phyloP scores from a whole-genome alignment of 371 early-diverging fungal genomes.

The Mortierella sp. region DNA sequence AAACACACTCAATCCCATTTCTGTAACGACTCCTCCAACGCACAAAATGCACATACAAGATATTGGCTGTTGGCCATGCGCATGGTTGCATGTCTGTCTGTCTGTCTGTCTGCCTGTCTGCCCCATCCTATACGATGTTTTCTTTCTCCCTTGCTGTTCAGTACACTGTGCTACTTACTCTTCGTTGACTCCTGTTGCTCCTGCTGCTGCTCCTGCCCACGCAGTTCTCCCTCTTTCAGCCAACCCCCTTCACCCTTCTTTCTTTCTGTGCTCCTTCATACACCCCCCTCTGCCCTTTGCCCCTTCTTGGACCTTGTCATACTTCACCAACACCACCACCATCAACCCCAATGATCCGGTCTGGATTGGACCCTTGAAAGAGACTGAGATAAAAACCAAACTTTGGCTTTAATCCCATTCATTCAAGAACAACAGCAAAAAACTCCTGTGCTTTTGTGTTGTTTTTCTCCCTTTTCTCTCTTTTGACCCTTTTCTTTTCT shows the following conservation, averaged over 20 bases:
- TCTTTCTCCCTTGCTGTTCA: neutral
- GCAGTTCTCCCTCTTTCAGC: neutral
- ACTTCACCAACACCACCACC: slow-evolving; percentile 7
- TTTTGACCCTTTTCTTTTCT: slow-evolving; percentile 3
- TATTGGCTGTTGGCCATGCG: neutral
- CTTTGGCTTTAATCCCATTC: neutral
- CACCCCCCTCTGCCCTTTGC: neutral
- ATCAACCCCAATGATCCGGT: neutral
- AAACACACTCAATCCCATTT: neutral
- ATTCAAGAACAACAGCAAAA: neutral
- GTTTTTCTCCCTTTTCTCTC: slow-evolving; percentile 13
- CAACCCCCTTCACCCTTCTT: slow-evolving; percentile 7
- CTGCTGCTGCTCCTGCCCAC: slow-evolving; percentile 7
- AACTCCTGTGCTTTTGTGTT: neutral
- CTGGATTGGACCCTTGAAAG: slow-evolving; percentile 4
- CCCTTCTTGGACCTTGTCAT: slow-evolving; percentile 1
- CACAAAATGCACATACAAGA: neutral
- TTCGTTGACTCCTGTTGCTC: neutral
- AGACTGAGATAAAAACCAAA: neutral
- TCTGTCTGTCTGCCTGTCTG: neutral
- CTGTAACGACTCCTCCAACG: neutral
- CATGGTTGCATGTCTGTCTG: slow-evolving; percentile 1
- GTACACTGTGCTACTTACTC: neutral
- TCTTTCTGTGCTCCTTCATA: neutral
- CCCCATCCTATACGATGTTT: neutral